Evolutionary conservation across 768 basidiomycete species (phyloP).

Genomic region (Boletus rubescentipes): DNA sequence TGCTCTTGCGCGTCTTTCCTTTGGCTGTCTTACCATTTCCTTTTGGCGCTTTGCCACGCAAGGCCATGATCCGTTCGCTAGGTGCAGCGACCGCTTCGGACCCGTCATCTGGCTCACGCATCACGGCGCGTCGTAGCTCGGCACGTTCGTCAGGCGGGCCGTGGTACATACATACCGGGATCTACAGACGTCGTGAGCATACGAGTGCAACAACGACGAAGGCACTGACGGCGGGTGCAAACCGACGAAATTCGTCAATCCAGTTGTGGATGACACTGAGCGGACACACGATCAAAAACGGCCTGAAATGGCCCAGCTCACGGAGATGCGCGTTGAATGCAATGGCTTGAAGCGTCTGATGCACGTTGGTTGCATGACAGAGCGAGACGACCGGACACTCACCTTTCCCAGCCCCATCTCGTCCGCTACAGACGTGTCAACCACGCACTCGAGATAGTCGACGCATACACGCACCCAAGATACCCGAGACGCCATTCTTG

Average conservation of each 20-base stretch:
- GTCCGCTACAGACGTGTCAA: constrained; percentile 54
- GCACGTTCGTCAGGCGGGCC: constrained; percentile 81
- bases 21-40: constrained; percentile 16
- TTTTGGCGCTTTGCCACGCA: constrained; percentile 20
- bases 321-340: constrained; percentile 91
- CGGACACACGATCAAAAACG: constrained; percentile 89
- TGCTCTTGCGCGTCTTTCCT: constrained; percentile 8
- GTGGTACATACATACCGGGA: constrained; percentile 89
- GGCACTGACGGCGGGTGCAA: constrained; percentile 68
- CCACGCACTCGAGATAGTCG: constrained; percentile 14
- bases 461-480: constrained; percentile 52
- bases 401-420: constrained; percentile 95
- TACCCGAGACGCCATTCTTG: constrained; percentile 81
- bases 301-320: constrained; percentile 63
- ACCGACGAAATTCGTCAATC: constrained; percentile 80
- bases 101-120: constrained; percentile 39
- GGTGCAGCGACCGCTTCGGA: constrained; percentile 21
- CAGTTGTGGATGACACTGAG: constrained; percentile 93
- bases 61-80: constrained; percentile 25
- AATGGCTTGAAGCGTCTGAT: constrained; percentile 90
- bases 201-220: not conserved
- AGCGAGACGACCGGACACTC: not conserved
- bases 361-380: not conserved
- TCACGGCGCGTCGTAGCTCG: constrained; percentile 64
- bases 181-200: constrained; percentile 40